Evolutionary conservation across 2,329 filamentous ascomycete genomes (phyloP).

Genomic region (Fusarium coicis): DNA sequence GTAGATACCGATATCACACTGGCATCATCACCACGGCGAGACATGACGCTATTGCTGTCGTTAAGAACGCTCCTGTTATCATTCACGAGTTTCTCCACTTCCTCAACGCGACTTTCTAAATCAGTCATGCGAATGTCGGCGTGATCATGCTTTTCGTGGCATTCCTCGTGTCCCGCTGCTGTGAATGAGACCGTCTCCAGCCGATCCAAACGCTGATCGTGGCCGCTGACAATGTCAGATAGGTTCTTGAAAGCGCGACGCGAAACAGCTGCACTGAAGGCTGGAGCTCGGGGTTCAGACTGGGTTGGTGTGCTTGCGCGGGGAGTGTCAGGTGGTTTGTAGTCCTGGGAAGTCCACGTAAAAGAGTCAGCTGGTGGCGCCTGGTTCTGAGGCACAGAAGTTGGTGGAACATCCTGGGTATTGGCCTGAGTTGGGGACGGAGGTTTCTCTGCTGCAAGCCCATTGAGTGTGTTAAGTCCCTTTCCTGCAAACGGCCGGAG

Average conservation of each 20-base stretch:
- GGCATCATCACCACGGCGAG: conserved; percentile 55
- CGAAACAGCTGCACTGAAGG: conserved; percentile 41
- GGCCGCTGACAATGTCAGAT: conserved; percentile 64
- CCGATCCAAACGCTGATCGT: conserved; percentile 73
- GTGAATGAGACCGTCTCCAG: conserved; percentile 79
- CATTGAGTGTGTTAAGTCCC: conserved; percentile 64
- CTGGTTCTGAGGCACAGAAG: conserved; percentile 27
- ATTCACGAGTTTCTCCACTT: conserved; percentile 65
- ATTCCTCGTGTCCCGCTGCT: conserved; percentile 72
- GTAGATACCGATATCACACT: conserved; percentile 61
- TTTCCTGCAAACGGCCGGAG: conserved; percentile 66
- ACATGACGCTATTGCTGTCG: conserved; percentile 57
- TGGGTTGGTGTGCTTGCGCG: conserved; percentile 42
- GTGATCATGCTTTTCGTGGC: conserved; percentile 74
- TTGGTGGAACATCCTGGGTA: conserved; percentile 27
- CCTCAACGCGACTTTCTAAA: conserved; percentile 71
- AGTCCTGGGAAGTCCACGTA: conserved; percentile 38
- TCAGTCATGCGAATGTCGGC: conserved; percentile 75
- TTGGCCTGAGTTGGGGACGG: conserved; percentile 49
- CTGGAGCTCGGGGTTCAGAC: conserved; percentile 40
- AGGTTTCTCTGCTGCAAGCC: conserved; percentile 43
- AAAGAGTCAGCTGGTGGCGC: conserved; percentile 40
- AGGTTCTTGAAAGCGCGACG: conserved; percentile 57
- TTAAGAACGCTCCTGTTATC: conserved; percentile 57
- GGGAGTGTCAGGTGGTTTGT: conserved; percentile 29